Evolutionary conservation across 2,329 filamentous ascomycete species (phyloP), one percentile per base, ranked within the genome.

Genomic region (Neurospora sp.): DNA sequence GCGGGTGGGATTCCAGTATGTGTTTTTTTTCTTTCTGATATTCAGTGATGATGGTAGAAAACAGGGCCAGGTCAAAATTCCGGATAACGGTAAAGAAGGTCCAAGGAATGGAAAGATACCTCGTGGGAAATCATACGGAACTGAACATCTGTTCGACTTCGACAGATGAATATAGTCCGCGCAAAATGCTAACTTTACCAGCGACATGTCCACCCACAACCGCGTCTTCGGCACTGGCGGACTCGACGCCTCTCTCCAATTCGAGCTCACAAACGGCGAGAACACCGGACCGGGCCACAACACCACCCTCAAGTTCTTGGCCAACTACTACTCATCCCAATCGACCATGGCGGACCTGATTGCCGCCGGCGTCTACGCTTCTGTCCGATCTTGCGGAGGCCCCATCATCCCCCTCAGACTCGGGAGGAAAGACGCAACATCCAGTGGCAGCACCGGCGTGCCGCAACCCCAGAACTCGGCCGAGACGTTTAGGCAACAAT

Each of bases 1-100:
- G 58, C 83, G 87, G 39, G 83, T 85, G 3, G 87, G 83, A 33
- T 89, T 90, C 72, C 87, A 89, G 77, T 87, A 89, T 76, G 87
- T 89, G 83, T 8, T 66, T 36, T 36, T 33, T 7, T 66, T 58
- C 68, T 68, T 33, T 15, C 58, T 11, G 46, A 36, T 36, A 13
- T 10, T 36, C 7, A 17, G 52, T 10, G 15, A 36, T 36, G 13
- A 39, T 19, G 23, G 39, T 40, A n/a, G 17, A 36, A 43, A 23
- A 42, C 9, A 13, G 6, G 43, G 43, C 5, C 2, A 46, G 19
- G 10, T 7, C 11, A 8, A 13, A 15, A 23, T 7, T 4, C 17
- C 6, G 7, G 40, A n/a, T 42, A 10, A 11, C 3, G 38, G 2
- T 10, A 5, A 38, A 9, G 58, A 19, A 39, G n/a, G 17, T 43